phyloP scores from a whole-genome alignment of 2,329 filamentous ascomycete genomes.

The Emergomyces pasteurianus region DNA sequence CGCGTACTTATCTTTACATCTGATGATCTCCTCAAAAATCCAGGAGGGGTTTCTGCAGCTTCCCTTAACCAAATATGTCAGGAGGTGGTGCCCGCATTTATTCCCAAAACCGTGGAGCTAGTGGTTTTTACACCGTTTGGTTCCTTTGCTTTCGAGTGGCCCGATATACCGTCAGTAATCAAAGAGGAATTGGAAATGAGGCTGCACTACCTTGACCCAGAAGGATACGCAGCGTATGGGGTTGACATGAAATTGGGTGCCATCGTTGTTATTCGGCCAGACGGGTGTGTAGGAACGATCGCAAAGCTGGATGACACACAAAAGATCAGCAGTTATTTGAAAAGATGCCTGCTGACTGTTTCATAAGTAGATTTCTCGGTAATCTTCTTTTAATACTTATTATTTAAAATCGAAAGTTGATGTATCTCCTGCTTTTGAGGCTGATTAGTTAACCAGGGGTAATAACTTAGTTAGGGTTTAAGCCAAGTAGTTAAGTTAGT shows the following conservation, averaged over 20 bases:
- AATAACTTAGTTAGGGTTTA: too few species aligned
- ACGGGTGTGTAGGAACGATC: conserved; percentile 22
- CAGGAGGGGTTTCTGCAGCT: neutral
- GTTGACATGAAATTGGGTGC: conserved; percentile 13
- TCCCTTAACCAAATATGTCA: neutral
- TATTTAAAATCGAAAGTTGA: neutral
- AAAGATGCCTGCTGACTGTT: neutral
- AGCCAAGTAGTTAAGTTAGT: too few species aligned
- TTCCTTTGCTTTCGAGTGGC: neutral
- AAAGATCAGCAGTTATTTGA: conserved; percentile 16
- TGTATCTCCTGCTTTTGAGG: neutral
- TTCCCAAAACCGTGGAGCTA: neutral
- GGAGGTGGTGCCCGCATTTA: neutral
- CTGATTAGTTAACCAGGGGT: too few species aligned
- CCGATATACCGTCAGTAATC: neutral
- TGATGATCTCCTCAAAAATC: neutral
- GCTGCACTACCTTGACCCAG: neutral
- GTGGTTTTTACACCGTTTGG: neutral
- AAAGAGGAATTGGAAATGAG: neutral
- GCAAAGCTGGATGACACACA: conserved; percentile 16
- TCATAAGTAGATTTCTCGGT: neutral
- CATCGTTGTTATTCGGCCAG: conserved; percentile 23
- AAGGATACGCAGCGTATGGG: neutral
- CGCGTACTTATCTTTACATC: neutral
- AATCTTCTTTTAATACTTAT: neutral